Evolutionary conservation across 176 grass and related monocot species (phyloP), one percentile per base, ranked within the genome.

Genomic region (Avena insularis): DNA sequence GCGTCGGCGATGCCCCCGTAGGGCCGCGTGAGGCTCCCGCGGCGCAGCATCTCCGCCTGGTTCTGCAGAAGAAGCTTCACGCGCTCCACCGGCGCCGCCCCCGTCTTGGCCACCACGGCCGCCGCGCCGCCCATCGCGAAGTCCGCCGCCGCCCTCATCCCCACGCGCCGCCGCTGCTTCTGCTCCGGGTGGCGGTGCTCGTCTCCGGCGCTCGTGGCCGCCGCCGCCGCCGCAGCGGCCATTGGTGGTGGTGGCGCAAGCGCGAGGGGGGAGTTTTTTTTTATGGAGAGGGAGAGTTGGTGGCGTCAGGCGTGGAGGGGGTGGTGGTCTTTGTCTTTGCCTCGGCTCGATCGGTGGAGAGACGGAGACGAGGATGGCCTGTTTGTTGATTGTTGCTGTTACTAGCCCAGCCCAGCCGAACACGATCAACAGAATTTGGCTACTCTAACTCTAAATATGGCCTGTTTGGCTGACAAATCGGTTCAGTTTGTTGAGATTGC

Each of bases 11-110:
- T 94, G 14, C 93, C 93, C 9, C 3, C 53, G 87, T 96, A 98
- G 62, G 96, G 96, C 14, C 87, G 83, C 79, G 45, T 94, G 79
- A 98, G 89, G 64, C 76, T 47, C 27, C 96, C 93, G 19, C 93
- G 77, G 70, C 90, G 93, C 57, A 94, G 86, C 88, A 98, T 91
- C 87, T 96, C 96, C 20, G 90, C 87, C 89, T 96, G 93, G 87
- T 94, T 98, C 91, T 98, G 96, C 9, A 98, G 88, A 57, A 98
- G 90, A 71, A 98, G 86, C 93, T 98, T 98, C 27, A 98, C 96
- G 19, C 96, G 88, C 84, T 95, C 93, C 50, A 95, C 84, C 60
- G 96, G 93, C 71, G 96, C 92, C 14, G 96, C 93, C 77, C 79
- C 88, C 56, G 89, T 93, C 89, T 98, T 96, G 19, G 96, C 92